Conservation (phyloP, 495 filamentous ascomycete species). For the Daldinia caldariorum region DNA sequence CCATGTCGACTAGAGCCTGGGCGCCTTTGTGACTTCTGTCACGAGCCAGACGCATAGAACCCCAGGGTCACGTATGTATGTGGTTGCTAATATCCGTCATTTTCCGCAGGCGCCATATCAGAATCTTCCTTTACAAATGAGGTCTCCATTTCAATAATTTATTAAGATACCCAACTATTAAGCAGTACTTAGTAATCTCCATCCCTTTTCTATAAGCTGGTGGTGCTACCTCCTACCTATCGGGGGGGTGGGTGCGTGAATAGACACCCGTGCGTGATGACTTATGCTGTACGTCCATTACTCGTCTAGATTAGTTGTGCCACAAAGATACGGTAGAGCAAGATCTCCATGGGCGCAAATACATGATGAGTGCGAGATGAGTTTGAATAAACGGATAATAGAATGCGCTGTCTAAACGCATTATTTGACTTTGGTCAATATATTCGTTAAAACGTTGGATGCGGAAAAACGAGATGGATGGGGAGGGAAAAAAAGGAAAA, state of each 20-base stretch:
- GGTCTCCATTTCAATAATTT: background rate
- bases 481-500: background rate
- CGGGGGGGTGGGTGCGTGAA: background rate
- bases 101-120: background rate
- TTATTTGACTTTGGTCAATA: background rate
- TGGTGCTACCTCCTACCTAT: background rate
- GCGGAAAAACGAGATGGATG: background rate
- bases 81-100: background rate
- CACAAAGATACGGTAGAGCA: constrained; percentile 7
- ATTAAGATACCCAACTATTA: background rate
- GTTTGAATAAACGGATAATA: background rate
- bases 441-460: background rate
- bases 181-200: background rate
- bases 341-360: constrained; percentile 4
- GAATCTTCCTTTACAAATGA: background rate
- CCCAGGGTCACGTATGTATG: background rate
- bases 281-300: constrained; percentile 1
- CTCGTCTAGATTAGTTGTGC: constrained; percentile 1
- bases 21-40: background rate
- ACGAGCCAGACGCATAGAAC: background rate
- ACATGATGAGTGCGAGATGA: background rate
- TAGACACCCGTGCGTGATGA: background rate
- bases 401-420: background rate
- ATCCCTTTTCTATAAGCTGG: background rate
- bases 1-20: background rate